Conservation (phyloP, 2,329 filamentous ascomycete species). For the Emericellopsis atlantica region DNA sequence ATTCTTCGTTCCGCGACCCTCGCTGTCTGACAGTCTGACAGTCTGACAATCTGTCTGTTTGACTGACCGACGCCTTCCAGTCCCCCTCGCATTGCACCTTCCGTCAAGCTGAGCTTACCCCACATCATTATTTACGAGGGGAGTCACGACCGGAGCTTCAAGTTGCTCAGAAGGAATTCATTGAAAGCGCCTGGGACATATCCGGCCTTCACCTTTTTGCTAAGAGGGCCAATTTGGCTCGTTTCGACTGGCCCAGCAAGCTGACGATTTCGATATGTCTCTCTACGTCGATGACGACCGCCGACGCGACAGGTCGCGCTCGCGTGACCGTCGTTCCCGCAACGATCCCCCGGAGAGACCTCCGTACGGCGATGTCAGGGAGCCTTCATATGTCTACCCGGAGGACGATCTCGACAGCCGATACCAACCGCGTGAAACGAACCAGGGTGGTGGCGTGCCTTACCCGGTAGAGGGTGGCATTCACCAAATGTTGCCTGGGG, state of each 20-base stretch:
- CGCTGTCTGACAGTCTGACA: no score
- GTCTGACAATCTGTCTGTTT: no score
- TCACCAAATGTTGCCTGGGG: conserved; percentile 22
- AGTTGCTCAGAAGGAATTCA: no score
- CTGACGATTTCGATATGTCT: conserved; percentile 26
- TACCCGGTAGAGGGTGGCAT: conserved; percentile 25
- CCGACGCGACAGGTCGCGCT: conserved; percentile 34
- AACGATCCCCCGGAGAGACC: conserved; percentile 15
- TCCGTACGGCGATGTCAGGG: conserved; percentile 25
- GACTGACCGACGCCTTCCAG: no score
- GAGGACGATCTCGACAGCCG: conserved; percentile 28
- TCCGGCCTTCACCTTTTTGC: background rate
- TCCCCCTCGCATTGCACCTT: no score
- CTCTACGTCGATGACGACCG: conserved; percentile 32
- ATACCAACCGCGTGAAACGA: conserved; percentile 17
- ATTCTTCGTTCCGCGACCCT: no score
- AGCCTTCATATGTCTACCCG: conserved; percentile 26
- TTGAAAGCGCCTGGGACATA: no score
- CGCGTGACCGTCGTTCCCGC: conserved; percentile 21
- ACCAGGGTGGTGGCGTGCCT: conserved; percentile 17
- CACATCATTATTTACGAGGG: no score
- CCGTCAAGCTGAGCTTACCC: no score
- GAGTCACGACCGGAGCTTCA: no score
- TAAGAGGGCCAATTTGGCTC: no score
- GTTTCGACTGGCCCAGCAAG: no score